Evolutionary conservation across 257 asterid genomes (phyloP), one percentile per base, ranked within the genome.

Genomic region (Przewalskia tangutica): DNA sequence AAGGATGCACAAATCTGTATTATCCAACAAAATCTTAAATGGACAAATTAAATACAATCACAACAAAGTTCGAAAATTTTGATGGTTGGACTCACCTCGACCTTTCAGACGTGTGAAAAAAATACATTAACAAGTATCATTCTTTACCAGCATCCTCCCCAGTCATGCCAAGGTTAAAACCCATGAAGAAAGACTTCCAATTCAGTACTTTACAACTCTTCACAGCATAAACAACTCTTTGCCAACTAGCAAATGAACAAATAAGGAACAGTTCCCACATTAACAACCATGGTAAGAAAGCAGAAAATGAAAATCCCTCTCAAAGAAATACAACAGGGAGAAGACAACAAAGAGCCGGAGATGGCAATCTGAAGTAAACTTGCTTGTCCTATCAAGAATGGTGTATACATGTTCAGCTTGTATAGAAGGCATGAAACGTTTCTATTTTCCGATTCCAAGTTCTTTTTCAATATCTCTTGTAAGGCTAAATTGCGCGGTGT

Each of bases 401-500:
- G 58, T 64, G 64, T 23, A 56, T 64, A 16, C 54, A 67, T 46
- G 17, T 62, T 32, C 56, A 60, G 59, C 76, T 50, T 79, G 73
- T 46, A 67, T 54, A 48, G 34, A 48, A 64, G 18, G 36, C 20
- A 60, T 40, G 53, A 56, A 59, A 42, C 3, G 23, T 60, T 3
- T 79, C 91, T 89, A 85, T 81, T 88, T 84, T 88, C 96, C 81
- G 86, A 89, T 84, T 91, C 97, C 97, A 88, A 89, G 91, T 82
- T 95, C 93, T 85, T 94, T 87, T 82, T 92, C 71, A 3, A 95
- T 91, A 77, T 95, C 99, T 86, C 90, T 92, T 8, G 94, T 91
- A 84, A 95, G 90, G 92, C 92, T 94, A 90, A 95, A 92, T 70
- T 95, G 99, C 87, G 84, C 27, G 9, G 98, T 91, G 86, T 92